Percentiles rank a stretch among this genome's conserved stretches.
Conservation (phyloP, 495 filamentous ascomycete genomes). For the Annulohypoxylon maeteangense region DNA sequence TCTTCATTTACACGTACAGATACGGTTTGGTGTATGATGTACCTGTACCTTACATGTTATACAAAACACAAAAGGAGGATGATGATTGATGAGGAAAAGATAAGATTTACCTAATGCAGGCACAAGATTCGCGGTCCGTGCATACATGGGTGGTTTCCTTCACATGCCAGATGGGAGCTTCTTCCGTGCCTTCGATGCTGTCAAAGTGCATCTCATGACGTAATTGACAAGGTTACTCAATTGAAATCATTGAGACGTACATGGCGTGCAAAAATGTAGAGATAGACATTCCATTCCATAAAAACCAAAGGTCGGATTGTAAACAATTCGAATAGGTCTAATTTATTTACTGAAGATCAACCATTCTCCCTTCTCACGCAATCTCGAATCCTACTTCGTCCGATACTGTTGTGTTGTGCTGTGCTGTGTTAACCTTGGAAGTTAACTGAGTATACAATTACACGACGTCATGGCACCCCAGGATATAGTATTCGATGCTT, state of each 20-base stretch:
- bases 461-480: slow-evolving; percentile 13
- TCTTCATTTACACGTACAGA: neutral
- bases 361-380: neutral
- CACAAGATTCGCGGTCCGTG: slow-evolving; percentile 4
- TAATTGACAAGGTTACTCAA: slow-evolving; percentile 27
- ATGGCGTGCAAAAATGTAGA: too few relatives aligned
- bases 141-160: slow-evolving; percentile 7
- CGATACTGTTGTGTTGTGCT: slow-evolving; percentile 6
- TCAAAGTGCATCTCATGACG: slow-evolving; percentile 21
- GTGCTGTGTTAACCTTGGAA: too few relatives aligned
- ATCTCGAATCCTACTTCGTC: neutral
- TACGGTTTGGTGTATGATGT: neutral
- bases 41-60: neutral
- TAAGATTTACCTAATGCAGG: slow-evolving; percentile 17
- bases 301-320: neutral
- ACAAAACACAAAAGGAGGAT: slow-evolving; percentile 2
- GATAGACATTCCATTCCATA: neutral
- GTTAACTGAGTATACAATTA: neutral
- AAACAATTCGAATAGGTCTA: slow-evolving; percentile 18
- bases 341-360: neutral
- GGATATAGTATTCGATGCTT: slow-evolving; percentile 6
- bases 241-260: slow-evolving; percentile 33
- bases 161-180: slow-evolving; percentile 29
- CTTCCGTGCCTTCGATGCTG: neutral
- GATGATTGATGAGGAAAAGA: neutral